Base-by-base conservation (phyloP, 2,329 filamentous ascomycete genomes). In the Claviceps sp. region DNA sequence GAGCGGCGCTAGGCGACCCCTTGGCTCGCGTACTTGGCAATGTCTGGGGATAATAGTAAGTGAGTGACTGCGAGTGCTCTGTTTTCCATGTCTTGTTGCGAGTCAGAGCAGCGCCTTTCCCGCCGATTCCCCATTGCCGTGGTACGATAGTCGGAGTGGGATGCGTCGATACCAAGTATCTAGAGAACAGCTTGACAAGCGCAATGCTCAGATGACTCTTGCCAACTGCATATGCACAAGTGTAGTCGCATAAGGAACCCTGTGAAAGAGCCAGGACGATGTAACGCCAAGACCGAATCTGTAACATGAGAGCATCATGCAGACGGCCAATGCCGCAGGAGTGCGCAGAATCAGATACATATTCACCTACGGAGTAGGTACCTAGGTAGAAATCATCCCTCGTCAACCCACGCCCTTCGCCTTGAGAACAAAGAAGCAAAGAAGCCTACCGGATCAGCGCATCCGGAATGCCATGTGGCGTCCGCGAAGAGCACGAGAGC, bases 401-500 rank as follows among this genome's bases (percentile, higher is more conserved):
- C 26, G 39, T 50, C 48, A 24, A 34, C 7, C 34, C 16, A 43
- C 11, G 11, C 22, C 16, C 14, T 34, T 50, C 40, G 40, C 5
- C 17, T 24, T 26, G 11, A 50, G 22, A 22, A 38, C 24, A 44
- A 44, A 22, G 26, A 22, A 14, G 19, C n/a, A 34, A 34, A 34
- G 30, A 11, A 34, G 30, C 30, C 10, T 6, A 8, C 38, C 30
- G 41, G 24, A 16, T 24, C 19, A 41, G 19, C 41, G 39, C 39
- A 41, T 4, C 45, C 46, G 52, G 49, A 37, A 38, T 54, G 47
- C 50, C 50, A 50, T 54, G 52, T 50, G 41, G 49, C 43, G 34
- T 13, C 40, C 17, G 5, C 17, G 38, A 6, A 43, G 11, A 11
- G 13, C n/a, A 22, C 4, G 40, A 42, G 7, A 7, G 11, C 42